Percentiles rank a stretch among this genome's conserved stretches.
These are phyloP conservation scores for Metschnikowia dekortorum DNA, from an alignment of 805 yeast species.

Conservation along the genomic window DNA sequence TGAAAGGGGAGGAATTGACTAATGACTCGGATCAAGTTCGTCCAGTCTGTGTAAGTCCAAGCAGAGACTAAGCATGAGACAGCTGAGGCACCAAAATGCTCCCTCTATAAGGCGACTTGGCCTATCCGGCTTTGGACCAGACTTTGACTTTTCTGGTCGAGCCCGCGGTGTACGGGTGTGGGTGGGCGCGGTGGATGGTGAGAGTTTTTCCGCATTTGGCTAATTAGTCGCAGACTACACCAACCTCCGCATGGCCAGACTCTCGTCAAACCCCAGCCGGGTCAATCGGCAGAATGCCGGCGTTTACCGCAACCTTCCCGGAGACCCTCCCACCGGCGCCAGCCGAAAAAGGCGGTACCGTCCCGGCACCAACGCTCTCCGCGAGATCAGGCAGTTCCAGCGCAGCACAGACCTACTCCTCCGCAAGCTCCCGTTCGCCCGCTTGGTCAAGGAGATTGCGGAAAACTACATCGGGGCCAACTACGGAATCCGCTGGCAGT, in stretches of 20 bases:
- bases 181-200: too few relatives aligned
- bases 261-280: slow-evolving; percentile 10
- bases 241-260: slow-evolving; percentile 10
- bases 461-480: slow-evolving; percentile 51
- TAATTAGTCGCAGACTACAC: background rate
- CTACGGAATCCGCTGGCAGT: slow-evolving; percentile 70
- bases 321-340: slow-evolving; percentile 41
- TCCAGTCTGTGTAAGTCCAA: too few relatives aligned
- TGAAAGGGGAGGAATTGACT: too few relatives aligned
- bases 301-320: slow-evolving; percentile 47
- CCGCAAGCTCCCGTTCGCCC: slow-evolving; percentile 72
- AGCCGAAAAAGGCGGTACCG: slow-evolving; percentile 39
- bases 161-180: background rate
- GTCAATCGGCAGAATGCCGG: slow-evolving; percentile 25
- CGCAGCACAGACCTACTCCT: slow-evolving; percentile 62
- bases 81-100: too few relatives aligned
- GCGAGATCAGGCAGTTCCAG: slow-evolving; percentile 67
- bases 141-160: too few relatives aligned
- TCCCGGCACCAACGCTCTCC: slow-evolving; percentile 63
- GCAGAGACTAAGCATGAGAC: too few relatives aligned
- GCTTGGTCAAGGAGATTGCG: slow-evolving; percentile 71
- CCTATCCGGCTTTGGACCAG: too few relatives aligned
- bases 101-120: too few relatives aligned
- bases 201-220: background rate
- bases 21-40: too few relatives aligned